A percentile compares a stretch with the other conserved stretches of the same genome.
Conservation (phyloP, 164 flowering plant genomes). For the Houttuynia cordata region DNA sequence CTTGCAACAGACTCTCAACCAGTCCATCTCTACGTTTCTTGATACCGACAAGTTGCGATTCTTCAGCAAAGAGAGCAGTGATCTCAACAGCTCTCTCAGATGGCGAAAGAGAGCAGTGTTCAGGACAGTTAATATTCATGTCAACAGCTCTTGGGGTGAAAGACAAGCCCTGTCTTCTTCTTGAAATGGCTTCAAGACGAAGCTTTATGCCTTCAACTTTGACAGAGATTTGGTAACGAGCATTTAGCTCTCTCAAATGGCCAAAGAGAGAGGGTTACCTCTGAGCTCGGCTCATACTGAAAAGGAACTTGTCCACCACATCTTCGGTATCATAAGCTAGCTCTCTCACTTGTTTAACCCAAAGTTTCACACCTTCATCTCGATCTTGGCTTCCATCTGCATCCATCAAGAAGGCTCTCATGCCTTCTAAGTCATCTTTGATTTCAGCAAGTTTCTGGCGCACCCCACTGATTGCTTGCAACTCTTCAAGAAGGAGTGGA, state of each 20-base stretch:
- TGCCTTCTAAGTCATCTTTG: not conserved
- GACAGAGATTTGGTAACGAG: conserved; percentile 14
- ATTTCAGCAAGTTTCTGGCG: not conserved
- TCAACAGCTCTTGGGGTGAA: not conserved
- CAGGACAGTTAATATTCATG: conserved; percentile 3
- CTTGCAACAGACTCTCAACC: conserved; percentile 23
- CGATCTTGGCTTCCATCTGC: not conserved
- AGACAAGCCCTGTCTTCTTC: not conserved
- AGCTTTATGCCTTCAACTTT: conserved; percentile 24
- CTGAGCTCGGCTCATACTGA: not conserved
- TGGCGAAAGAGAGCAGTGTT: too few species aligned
- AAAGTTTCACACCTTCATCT: not conserved
- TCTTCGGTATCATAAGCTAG: not conserved
- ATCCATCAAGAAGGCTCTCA: not conserved
- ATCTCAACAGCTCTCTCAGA: too few species aligned
- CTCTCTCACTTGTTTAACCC: conserved; percentile 2
- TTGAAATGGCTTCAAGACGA: conserved; percentile 10
- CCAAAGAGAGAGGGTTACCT: conserved; percentile 2
- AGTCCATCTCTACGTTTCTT: conserved; percentile 23
- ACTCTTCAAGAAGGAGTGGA: not conserved
- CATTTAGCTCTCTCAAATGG: conserved; percentile 9
- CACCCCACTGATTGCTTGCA: not conserved
- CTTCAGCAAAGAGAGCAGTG: conserved; percentile 24
- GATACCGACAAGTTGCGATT: conserved; percentile 36
- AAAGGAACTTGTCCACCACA: conserved; percentile 1